phyloP scores from a whole-genome alignment of 2,329 filamentous ascomycete species.

The Coniochaeta ligniaria region DNA sequence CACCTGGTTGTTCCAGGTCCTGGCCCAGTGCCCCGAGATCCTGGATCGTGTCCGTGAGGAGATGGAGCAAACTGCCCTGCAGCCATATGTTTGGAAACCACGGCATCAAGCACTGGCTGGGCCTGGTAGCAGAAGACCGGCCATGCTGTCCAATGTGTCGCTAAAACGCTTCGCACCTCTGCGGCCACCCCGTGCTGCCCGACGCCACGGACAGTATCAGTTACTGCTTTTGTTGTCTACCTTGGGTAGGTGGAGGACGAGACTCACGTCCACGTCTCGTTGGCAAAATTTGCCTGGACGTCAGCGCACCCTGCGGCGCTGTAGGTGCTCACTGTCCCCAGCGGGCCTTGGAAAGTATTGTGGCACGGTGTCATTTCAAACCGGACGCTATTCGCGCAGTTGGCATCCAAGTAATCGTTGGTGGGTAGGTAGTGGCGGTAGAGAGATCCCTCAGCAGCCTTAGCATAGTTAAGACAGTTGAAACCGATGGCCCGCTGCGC shows the following conservation, averaged over 20 bases:
- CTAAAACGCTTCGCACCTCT: slow-evolving; percentile 18
- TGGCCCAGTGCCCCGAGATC: slow-evolving; percentile 89
- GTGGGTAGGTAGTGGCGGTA: slow-evolving; percentile 76
- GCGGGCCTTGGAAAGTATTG: slow-evolving; percentile 26
- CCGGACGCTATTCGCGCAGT: slow-evolving; percentile 76
- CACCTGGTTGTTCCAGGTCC: slow-evolving; percentile 93
- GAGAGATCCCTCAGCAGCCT: slow-evolving; percentile 61
- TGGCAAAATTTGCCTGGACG: slow-evolving; percentile 19
- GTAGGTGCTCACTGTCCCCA: slow-evolving; percentile 27
- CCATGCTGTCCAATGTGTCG: slow-evolving; percentile 34
- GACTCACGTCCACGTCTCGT: slow-evolving; percentile 31
- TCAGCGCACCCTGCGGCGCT: slow-evolving; percentile 24
- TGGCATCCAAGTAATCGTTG: slow-evolving; percentile 70
- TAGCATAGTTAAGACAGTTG: slow-evolving; percentile 84
- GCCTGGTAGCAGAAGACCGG: slow-evolving; percentile 23
- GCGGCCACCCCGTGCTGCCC: slow-evolving; percentile 25
- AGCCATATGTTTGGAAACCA: slow-evolving; percentile 33
- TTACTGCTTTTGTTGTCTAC: too few species aligned
- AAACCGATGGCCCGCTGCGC: slow-evolving; percentile 81
- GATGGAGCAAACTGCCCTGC: slow-evolving; percentile 42
- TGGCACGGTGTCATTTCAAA: slow-evolving; percentile 57
- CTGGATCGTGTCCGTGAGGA: slow-evolving; percentile 88
- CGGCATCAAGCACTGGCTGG: slow-evolving; percentile 36
- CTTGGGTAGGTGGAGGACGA: too few species aligned
- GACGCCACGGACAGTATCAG: too few species aligned